Percentiles rank a stretch among this genome's conserved stretches.
These are phyloP conservation scores for Podospora bellae-mahoneyi DNA, from an alignment of 495 filamentous ascomycete genomes.

Conservation along the genomic window DNA sequence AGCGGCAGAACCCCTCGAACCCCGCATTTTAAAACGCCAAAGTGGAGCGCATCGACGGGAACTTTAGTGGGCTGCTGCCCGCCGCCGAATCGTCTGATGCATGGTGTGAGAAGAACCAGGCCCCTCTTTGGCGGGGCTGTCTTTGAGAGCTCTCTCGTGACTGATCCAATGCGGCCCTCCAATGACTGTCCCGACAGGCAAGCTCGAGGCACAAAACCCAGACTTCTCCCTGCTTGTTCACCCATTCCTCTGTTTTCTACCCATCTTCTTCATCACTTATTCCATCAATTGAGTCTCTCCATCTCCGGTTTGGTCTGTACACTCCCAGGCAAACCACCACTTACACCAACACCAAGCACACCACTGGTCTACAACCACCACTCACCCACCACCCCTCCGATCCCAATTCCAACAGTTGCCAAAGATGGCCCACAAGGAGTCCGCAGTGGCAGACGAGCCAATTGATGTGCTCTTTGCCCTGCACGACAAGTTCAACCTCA, in stretches of 20 bases:
- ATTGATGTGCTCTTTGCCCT: conserved; percentile 51
- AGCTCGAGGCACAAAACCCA: conserved; percentile 17
- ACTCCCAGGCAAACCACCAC: conserved; percentile 16
- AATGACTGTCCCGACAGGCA: conserved; percentile 3
- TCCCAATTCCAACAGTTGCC: conserved; percentile 19
- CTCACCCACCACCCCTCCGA: conserved; percentile 8
- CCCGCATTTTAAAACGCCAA: conserved; percentile 17
- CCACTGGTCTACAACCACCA: conserved; percentile 16
- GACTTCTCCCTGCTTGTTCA: conserved; percentile 8
- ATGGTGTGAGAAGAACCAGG: conserved; percentile 17
- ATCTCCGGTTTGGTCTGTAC: conserved; percentile 13
- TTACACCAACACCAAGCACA: conserved; percentile 12
- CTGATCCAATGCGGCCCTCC: conserved; percentile 15
- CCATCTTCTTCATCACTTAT: neutral
- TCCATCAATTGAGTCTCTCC: conserved; percentile 3
- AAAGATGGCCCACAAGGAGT: conserved; percentile 50
- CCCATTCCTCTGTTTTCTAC: conserved; percentile 1
- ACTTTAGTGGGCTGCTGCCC: conserved; percentile 21
- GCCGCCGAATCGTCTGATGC: conserved; percentile 15
- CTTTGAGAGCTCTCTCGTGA: conserved; percentile 26
- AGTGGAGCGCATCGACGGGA: conserved; percentile 17
- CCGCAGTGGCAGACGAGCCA: conserved; percentile 48
- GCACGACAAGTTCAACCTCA: conserved; percentile 48
- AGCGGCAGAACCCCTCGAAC: conserved; percentile 4
- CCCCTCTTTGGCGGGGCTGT: conserved; percentile 26